Evolutionary conservation across 2,329 filamentous ascomycete genomes (phyloP).

Genomic region (Emericellopsis atlantica): DNA sequence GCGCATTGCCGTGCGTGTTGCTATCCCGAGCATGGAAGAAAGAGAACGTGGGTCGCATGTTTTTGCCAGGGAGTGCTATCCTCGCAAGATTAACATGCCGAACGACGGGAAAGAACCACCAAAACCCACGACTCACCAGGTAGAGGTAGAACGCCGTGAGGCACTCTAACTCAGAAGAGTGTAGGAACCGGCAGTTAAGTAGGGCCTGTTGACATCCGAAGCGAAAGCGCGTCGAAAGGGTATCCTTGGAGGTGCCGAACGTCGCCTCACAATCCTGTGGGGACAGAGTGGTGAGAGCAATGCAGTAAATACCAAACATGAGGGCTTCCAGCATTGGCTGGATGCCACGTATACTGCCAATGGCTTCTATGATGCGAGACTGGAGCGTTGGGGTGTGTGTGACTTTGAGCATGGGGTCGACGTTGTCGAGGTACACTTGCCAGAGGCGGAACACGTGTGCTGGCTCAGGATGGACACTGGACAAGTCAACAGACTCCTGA

Average conservation of each 20-base stretch:
- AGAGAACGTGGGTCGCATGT: conserved; percentile 34
- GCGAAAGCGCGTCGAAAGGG: conserved; percentile 10
- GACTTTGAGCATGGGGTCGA: conserved; percentile 18
- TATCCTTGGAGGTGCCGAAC: conserved; percentile 6
- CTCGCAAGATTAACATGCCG: neutral
- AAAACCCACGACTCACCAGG: conserved; percentile 27
- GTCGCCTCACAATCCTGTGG: conserved; percentile 5
- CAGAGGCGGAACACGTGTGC: conserved; percentile 15
- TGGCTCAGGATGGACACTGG: conserved; percentile 14
- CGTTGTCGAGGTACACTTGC: conserved; percentile 17
- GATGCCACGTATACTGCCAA: conserved; percentile 8
- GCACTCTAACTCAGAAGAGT: conserved; percentile 34
- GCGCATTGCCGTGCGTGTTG: conserved; percentile 42
- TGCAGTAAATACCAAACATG: conserved; percentile 14
- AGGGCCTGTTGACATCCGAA: conserved; percentile 10
- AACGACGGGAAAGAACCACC: neutral
- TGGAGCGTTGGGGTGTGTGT: conserved; percentile 17
- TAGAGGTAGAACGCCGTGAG: conserved; percentile 45
- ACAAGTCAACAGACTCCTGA: conserved; percentile 3
- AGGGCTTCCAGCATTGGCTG: conserved; percentile 9
- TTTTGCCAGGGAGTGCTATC: conserved; percentile 32
- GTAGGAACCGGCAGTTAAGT: conserved; percentile 32
- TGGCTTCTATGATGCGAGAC: conserved; percentile 14
- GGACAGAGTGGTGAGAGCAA: conserved; percentile 10
- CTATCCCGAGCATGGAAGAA: conserved; percentile 37